phyloP scores from a whole-genome alignment of 2,329 filamentous ascomycete genomes.

The Sporothrix protearum region DNA sequence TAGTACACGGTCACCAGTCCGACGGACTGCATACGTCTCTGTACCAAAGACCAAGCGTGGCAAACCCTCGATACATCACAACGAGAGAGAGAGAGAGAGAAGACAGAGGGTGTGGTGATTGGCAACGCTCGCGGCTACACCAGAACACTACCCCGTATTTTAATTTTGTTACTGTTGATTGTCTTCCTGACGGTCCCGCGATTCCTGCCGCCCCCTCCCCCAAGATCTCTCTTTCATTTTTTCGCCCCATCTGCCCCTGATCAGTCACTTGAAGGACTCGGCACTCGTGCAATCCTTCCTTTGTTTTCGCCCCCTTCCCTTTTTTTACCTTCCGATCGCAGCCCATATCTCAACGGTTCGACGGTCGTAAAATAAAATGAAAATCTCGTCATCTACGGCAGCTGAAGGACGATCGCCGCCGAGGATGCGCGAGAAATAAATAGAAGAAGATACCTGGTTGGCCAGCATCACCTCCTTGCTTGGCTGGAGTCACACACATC shows the following conservation, averaged over 20 bases:
- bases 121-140: neutral
- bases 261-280: constrained; percentile 7
- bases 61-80: neutral
- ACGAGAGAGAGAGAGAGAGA: too few relatives aligned
- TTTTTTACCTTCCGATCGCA: neutral
- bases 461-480: neutral
- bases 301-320: constrained; percentile 6
- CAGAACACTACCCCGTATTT: neutral
- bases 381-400: neutral
- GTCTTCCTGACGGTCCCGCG: neutral
- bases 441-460: neutral
- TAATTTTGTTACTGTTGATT: neutral
- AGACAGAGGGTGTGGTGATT: neutral
- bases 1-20: neutral
- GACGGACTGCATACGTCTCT: neutral
- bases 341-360: constrained; percentile 1
- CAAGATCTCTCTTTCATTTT: neutral
- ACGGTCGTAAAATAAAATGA: neutral
- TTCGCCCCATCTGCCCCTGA: constrained; percentile 6
- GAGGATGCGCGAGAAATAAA: neutral
- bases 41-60: neutral
- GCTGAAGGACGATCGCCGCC: neutral
- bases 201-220: neutral
- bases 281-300: constrained; percentile 6
- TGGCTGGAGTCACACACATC: neutral